Evolutionary conservation across 164 flowering plant genomes (phyloP), one percentile per base, ranked within the genome.

Genomic region (Warburgia ugandensis): DNA sequence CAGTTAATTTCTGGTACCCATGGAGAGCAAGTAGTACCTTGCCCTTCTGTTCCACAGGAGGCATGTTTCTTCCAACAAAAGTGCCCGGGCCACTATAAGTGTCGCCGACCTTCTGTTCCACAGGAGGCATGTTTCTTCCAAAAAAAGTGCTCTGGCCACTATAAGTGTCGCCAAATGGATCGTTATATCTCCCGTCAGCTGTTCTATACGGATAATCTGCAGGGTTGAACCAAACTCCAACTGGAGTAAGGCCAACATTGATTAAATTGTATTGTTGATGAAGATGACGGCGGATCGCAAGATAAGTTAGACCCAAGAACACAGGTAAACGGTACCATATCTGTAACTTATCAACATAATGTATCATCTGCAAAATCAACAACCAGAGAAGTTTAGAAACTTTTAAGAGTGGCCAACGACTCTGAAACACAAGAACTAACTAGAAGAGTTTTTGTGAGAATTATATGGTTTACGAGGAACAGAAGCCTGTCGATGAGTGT

Each of bases 291-390:
- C 78, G 56, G 0, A 61, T 50, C 12, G 39, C 72, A 28, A 75
- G 52, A 50, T 75, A 75, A 13, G 44, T 6, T 29, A 71, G 33
- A 30, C 76, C 79, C 39, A 75, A 29, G 12, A 71, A 28, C 40
- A 75, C 79, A 5, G 79, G 79, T 21, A 75, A 42, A 2, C 68
- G 47, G 40, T 69, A 74, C 79, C 79, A 75, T 35, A 51, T 23
- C 6, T 65, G 62, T 19, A 55, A 16, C 62, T 58, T 71, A 35
- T 75, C 79, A 14, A 71, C 13, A 6, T 29, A 49, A 45, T 75
- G 76, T 20, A 75, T 30, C 4, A 71, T 45, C 71, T 69, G 58
- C n/a, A n/a, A n/a, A n/a, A n/a, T n/a, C n/a, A n/a, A n/a, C n/a
- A n/a, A n/a, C n/a, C n/a, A n/a, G n/a, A n/a, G n/a, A n/a, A n/a